Conservation (phyloP, 139 green algal species). For the Tetradesmus lagerheimii region DNA sequence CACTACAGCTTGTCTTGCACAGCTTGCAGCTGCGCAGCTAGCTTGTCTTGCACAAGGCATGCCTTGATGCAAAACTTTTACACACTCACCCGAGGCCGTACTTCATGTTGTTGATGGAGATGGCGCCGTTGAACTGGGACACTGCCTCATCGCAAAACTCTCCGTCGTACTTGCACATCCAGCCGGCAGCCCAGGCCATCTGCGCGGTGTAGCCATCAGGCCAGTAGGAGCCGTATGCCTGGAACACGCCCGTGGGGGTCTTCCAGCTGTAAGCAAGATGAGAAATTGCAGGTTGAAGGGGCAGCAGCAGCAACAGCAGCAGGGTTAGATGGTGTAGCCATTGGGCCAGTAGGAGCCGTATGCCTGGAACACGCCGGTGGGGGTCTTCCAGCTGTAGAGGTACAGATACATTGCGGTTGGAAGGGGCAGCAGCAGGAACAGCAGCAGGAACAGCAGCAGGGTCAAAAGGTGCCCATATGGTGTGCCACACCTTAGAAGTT, state of each 20-base stretch:
- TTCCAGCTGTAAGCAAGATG: too few species aligned
- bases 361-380: conserved; percentile 33
- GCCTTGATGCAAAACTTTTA: too few species aligned
- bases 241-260: conserved; percentile 36
- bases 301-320: too few species aligned
- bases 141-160: conserved; percentile 9
- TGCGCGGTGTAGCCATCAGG: conserved; percentile 33
- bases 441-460: not conserved
- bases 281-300: too few species aligned
- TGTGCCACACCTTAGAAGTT: too few species aligned
- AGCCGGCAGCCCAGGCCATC: conserved; percentile 25
- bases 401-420: too few species aligned
- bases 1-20: too few species aligned
- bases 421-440: not conserved
- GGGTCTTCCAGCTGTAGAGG: conserved; percentile 43
- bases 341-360: conserved; percentile 42
- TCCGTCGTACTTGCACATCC: conserved; percentile 48
- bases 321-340: conserved; percentile 27
- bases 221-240: conserved; percentile 46
- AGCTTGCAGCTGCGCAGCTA: too few species aligned
- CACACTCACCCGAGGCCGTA: conserved; percentile 36
- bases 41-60: too few species aligned
- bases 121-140: not conserved
- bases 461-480: too few species aligned
- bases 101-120: conserved; percentile 43